Percentiles rank a stretch among this genome's conserved stretches.
These are phyloP conservation scores for Artemisia argyi DNA, from an alignment of 129 eudicot genomes.

Conservation along the genomic window DNA sequence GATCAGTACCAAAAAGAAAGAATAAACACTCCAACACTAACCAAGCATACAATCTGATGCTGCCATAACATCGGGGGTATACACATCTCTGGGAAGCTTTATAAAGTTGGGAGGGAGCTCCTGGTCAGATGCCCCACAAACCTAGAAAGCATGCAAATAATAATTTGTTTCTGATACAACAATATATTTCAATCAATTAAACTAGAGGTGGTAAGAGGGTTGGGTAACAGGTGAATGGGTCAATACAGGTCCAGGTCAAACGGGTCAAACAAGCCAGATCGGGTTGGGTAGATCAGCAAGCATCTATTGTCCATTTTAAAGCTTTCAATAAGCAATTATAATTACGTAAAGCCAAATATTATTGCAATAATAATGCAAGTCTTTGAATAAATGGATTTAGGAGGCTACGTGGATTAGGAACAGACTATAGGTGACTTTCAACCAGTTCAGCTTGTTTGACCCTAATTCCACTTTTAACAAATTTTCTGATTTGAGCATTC, in stretches of 20 bases:
- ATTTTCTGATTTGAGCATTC: no score
- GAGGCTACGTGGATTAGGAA: not conserved
- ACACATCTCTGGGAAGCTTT: conserved; percentile 86
- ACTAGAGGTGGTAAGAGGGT: not conserved
- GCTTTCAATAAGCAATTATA: no score
- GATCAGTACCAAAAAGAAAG: not conserved
- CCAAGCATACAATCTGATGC: conserved; percentile 99
- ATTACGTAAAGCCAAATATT: no score
- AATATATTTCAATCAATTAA: not conserved
- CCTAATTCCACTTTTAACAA: not conserved
- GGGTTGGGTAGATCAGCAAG: not conserved
- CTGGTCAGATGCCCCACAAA: conserved; percentile 86
- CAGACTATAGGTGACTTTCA: not conserved
- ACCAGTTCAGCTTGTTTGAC: not conserved
- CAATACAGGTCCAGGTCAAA: not conserved
- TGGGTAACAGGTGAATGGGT: not conserved
- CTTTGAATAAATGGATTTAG: not conserved
- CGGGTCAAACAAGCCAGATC: not conserved
- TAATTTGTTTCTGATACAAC: not conserved
- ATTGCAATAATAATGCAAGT: not conserved
- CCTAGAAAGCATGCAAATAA: conserved; percentile 39
- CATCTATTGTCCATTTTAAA: not conserved
- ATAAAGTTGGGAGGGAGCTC: conserved; percentile 84
- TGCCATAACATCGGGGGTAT: conserved; percentile 96
- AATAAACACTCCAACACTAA: conserved; percentile 37